A percentile compares a stretch with the other conserved stretches of the same genome.
These are phyloP conservation scores for Diversispora epigaea DNA, from an alignment of 192 early-diverging fungal species.

Conservation along the genomic window DNA sequence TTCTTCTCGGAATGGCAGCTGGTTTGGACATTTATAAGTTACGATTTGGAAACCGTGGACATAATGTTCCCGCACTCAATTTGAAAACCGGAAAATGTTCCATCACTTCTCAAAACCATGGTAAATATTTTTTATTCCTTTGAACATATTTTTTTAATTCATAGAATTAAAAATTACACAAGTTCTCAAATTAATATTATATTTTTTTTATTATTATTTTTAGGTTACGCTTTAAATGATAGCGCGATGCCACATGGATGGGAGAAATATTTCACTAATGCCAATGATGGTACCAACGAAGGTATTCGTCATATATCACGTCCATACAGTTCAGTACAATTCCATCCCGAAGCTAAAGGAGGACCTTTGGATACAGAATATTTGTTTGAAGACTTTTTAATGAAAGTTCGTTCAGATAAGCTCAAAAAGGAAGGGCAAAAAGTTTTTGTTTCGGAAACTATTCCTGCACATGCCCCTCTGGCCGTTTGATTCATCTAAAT, in stretches of 20 bases:
- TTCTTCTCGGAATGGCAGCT: slow-evolving; percentile 87
- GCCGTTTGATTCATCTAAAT: neutral
- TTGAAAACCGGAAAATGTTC: slow-evolving; percentile 75
- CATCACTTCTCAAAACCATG: slow-evolving; percentile 97
- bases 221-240: slow-evolving; percentile 75
- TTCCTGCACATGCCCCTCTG: neutral
- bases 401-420: slow-evolving; percentile 64
- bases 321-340: slow-evolving; percentile 86
- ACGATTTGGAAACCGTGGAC: slow-evolving; percentile 92
- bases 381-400: slow-evolving; percentile 81
- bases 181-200: too few relatives aligned
- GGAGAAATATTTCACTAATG: slow-evolving; percentile 88
- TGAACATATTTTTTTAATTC: too few relatives aligned
- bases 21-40: slow-evolving; percentile 85
- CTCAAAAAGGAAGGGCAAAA: slow-evolving; percentile 31
- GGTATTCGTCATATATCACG: slow-evolving; percentile 75
- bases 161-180: too few relatives aligned
- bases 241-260: slow-evolving; percentile 64
- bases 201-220: too few relatives aligned
- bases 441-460: neutral
- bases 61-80: slow-evolving; percentile 91
- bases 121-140: too few relatives aligned
- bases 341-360: slow-evolving; percentile 94
- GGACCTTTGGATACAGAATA: slow-evolving; percentile 92
- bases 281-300: slow-evolving; percentile 95